phyloP scores from a whole-genome alignment of 495 filamentous ascomycete genomes.

The Penicillium riverlandense region DNA sequence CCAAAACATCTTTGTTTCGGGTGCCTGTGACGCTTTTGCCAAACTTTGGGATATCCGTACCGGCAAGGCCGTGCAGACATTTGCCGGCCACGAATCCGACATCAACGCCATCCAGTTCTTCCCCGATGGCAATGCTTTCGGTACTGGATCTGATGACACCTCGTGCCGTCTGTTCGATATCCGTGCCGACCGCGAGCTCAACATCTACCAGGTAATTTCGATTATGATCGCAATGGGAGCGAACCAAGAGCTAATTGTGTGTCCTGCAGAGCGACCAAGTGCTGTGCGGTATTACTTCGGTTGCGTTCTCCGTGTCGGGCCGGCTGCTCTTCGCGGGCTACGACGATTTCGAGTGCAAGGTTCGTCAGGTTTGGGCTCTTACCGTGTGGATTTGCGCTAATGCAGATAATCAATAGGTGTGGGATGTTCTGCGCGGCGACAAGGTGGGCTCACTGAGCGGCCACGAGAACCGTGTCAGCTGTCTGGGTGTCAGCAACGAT shows the following conservation, averaged over 20 bases:
- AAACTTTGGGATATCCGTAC: slow-evolving; percentile 99
- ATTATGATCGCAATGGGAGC: not conserved
- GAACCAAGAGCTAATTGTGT: slow-evolving; percentile 4
- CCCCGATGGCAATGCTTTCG: slow-evolving; percentile 97
- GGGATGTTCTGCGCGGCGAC: slow-evolving; percentile 94
- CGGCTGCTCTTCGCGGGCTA: slow-evolving; percentile 95
- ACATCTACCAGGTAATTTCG: slow-evolving; percentile 77
- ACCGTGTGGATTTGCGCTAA: slow-evolving; percentile 9
- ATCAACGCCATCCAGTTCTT: slow-evolving; percentile 99
- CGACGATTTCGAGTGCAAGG: slow-evolving; percentile 99
- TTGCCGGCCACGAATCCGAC: slow-evolving; percentile 96
- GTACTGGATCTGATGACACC: slow-evolving; percentile 95
- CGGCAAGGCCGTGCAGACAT: slow-evolving; percentile 97
- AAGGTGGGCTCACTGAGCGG: slow-evolving; percentile 94
- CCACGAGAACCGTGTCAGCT: slow-evolving; percentile 98
- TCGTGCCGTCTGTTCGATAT: slow-evolving; percentile 98
- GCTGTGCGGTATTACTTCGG: slow-evolving; percentile 95
- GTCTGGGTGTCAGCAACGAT: slow-evolving; percentile 95
- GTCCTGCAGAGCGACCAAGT: slow-evolving; percentile 81
- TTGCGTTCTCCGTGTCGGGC: slow-evolving; percentile 95
- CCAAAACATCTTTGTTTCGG: slow-evolving; percentile 92
- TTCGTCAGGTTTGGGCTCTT: slow-evolving; percentile 29
- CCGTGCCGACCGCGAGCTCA: slow-evolving; percentile 90
- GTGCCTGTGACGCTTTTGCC: slow-evolving; percentile 96
- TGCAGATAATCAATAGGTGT: slow-evolving; percentile 55